Percentiles rank a stretch among this genome's conserved stretches.
Conservation (phyloP, 2,329 filamentous ascomycete species). For the Pyrenophora seminiperda region DNA sequence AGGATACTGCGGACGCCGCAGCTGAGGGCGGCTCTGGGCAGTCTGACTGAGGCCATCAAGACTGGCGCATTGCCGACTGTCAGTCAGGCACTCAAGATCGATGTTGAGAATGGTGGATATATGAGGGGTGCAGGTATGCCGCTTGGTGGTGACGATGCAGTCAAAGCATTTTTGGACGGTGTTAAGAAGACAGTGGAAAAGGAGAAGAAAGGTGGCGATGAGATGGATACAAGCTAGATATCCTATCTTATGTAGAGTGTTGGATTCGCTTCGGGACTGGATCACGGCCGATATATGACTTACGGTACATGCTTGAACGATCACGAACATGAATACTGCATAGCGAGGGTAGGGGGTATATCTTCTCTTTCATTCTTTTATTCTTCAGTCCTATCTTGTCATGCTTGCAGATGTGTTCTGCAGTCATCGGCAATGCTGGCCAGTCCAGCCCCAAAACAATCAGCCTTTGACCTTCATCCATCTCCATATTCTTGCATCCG, state of each 20-base stretch:
- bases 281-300: conserved; percentile 13
- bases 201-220: conserved; percentile 37
- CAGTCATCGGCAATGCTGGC: too few species aligned
- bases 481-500: too few species aligned
- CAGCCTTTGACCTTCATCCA: too few species aligned
- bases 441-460: too few species aligned
- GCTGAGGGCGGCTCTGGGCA: conserved; percentile 83
- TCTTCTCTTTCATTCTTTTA: not conserved
- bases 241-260: not conserved
- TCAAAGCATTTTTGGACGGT: conserved; percentile 89
- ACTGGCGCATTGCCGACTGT: conserved; percentile 91
- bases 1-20: conserved; percentile 88
- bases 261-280: not conserved
- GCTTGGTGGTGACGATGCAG: conserved; percentile 82
- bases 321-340: not conserved
- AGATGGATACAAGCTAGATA: conserved; percentile 42
- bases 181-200: conserved; percentile 77
- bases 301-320: conserved; percentile 10
- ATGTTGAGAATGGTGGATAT: conserved; percentile 82
- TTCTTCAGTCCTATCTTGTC: too few species aligned
- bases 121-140: conserved; percentile 79
- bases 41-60: conserved; percentile 82
- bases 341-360: not conserved
- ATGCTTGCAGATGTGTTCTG: too few species aligned
- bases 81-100: conserved; percentile 80